Base-by-base conservation (phyloP, 257 asterid genomes). In the Striga asiatica region DNA sequence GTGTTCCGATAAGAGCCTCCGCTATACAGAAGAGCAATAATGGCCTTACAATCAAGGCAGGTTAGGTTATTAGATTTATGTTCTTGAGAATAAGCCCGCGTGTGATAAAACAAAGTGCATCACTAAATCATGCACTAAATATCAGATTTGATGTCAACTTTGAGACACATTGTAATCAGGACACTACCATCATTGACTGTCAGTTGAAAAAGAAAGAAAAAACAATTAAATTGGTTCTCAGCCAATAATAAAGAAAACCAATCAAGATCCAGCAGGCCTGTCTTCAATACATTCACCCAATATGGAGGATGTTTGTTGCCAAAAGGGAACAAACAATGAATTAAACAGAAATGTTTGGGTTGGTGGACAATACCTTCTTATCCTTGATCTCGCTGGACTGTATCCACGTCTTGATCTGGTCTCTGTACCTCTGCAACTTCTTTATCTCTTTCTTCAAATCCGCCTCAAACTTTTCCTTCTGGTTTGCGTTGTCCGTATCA, bases 361-460 rank as follows among this genome's bases (percentile, higher is more conserved):
- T 62, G 23, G 54, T 13, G 22, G 34, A 23, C 10, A 2, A 24
- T 62, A 91, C 98, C 97, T 91, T 91, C 72, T 91, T 91, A 76
- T 91, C 98, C 83, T 91, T 91, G 54, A 91, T 91, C 78, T 91
- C 98, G 61, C 98, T 91, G 68, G 98, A 91, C 61, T 91, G 98
- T 61, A 91, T 91, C 98, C 98, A 91, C 52, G 98, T 87, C 74
- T 87, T 87, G 54, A 91, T 91, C 75, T 91, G 98, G 80, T 87
- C 98, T 73, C 98, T 76, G 67, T 92, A 92, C 60, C 98, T 81
- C 75, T 91, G 98, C 75, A 91, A 76, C 81, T 91, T 91, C 71
- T 91, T 91, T 11, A 92, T 92, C 74, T 92, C 98, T 75, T 92
- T 92, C 79, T 92, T 92, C 86, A 92, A 81, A 69, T 92, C 98